These are phyloP conservation scores for Ambrosia artemisiifolia DNA, from an alignment of 129 eudicot genomes.

Conservation along the genomic window DNA sequence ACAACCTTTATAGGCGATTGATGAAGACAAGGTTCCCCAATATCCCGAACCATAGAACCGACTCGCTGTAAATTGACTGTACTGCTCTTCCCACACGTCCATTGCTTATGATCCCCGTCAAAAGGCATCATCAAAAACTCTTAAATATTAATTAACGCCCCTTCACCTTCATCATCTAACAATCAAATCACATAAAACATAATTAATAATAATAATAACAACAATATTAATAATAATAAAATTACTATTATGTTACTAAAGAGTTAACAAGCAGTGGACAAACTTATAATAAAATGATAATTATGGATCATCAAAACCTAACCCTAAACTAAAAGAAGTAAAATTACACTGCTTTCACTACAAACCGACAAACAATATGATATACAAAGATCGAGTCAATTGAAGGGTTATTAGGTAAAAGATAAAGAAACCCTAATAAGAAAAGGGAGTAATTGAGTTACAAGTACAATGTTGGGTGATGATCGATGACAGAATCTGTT, in stretches of 20 bases:
- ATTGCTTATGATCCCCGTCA: slow-evolving; percentile 64
- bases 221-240: too few species aligned
- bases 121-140: slow-evolving; percentile 58
- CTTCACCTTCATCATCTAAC: slow-evolving; percentile 27
- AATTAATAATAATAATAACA: not conserved
- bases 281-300: not conserved
- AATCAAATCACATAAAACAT: slow-evolving; percentile 6
- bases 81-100: slow-evolving; percentile 78
- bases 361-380: too few species aligned
- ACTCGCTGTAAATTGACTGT: slow-evolving; percentile 66
- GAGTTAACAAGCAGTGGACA: not conserved
- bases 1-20: slow-evolving; percentile 87
- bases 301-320: not conserved
- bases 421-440: slow-evolving; percentile 12
- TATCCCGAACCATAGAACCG: slow-evolving; percentile 82
- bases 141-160: not conserved
- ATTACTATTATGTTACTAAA: too few species aligned
- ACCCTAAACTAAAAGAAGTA: not conserved
- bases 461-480: slow-evolving; percentile 20
- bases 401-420: not conserved
- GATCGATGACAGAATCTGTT: not conserved
- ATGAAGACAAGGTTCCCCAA: slow-evolving; percentile 96
- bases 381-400: slow-evolving; percentile 13
- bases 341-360: not conserved
- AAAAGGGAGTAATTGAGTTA: slow-evolving; percentile 3